phyloP scores from a whole-genome alignment of 2,329 filamentous ascomycete genomes.

The Chalara sp. region DNA sequence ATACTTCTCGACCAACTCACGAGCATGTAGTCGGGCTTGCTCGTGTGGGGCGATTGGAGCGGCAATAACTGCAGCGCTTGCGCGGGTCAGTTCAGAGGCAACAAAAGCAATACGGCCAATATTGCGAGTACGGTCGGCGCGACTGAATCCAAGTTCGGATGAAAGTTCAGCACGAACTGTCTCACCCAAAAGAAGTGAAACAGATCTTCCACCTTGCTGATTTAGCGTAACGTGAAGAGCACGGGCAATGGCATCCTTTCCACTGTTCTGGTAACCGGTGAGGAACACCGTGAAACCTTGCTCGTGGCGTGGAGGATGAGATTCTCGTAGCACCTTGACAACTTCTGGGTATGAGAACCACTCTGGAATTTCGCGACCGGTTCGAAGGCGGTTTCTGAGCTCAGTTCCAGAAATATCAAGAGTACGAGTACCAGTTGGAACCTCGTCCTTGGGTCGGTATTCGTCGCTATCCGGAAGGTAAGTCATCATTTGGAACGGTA shows the following conservation, averaged over 20 bases:
- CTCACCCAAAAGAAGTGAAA: slow-evolving; percentile 91
- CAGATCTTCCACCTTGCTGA: slow-evolving; percentile 92
- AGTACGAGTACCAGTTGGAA: slow-evolving; percentile 75
- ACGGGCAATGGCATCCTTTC: slow-evolving; percentile 94
- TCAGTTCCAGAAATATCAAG: slow-evolving; percentile 84
- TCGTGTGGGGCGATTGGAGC: slow-evolving; percentile 95
- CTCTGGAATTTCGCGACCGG: slow-evolving; percentile 90
- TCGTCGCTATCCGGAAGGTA: slow-evolving; percentile 96
- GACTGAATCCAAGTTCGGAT: slow-evolving; percentile 90
- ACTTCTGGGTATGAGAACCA: slow-evolving; percentile 99
- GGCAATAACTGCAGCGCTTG: slow-evolving; percentile 90
- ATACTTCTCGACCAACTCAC: slow-evolving; percentile 78
- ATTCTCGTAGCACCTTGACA: slow-evolving; percentile 91
- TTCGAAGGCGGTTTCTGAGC: slow-evolving; percentile 84
- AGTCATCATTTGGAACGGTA: slow-evolving; percentile 99
- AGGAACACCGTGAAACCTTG: slow-evolving; percentile 99
- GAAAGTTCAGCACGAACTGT: slow-evolving; percentile 91
- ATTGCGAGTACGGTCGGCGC: slow-evolving; percentile 89
- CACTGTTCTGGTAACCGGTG: slow-evolving; percentile 92
- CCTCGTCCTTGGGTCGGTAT: slow-evolving; percentile 90
- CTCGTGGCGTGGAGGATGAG: slow-evolving; percentile 80
- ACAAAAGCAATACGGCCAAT: slow-evolving; percentile 96
- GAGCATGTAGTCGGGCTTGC: slow-evolving; percentile 65
- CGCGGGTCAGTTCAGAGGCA: slow-evolving; percentile 85
- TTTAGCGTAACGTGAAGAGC: slow-evolving; percentile 95